Percentiles rank a stretch among this genome's conserved stretches.
Evolutionary conservation across 1,284 basidiomycete species (phyloP).

Genomic region (Hypsizygus ulmarius): DNA sequence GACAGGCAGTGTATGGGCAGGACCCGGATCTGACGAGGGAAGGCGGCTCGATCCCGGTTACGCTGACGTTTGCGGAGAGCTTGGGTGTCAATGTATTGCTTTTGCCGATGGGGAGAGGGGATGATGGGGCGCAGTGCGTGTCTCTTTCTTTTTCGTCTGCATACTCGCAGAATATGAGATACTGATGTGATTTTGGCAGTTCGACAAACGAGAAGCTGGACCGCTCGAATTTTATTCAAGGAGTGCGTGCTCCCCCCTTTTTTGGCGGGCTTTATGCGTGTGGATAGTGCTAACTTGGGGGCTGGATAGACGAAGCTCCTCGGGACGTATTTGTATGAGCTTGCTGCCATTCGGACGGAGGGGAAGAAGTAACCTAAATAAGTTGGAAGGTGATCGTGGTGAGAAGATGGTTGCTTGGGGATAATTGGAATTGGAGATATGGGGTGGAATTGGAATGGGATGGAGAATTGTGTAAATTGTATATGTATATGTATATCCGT

Average conservation of each 20-base stretch:
- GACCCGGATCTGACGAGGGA: conserved; percentile 90
- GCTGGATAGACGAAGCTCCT: conserved; percentile 65
- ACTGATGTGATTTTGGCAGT: conserved; percentile 36
- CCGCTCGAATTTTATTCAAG: conserved; percentile 89
- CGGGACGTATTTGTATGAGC: conserved; percentile 83
- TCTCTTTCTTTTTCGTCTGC: not conserved
- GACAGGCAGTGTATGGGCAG: conserved; percentile 73
- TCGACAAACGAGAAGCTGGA: conserved; percentile 98
- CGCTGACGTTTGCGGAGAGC: conserved; percentile 91
- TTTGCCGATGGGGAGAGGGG: conserved; percentile 90
- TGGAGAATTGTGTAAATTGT: too few species aligned
- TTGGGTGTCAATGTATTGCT: conserved; percentile 81
- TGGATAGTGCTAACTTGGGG: conserved; percentile 7
- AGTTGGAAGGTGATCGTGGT: too few species aligned
- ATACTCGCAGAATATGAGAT: not conserved
- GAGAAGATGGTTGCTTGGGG: too few species aligned
- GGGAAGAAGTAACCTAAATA: not conserved
- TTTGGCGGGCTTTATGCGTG: not conserved
- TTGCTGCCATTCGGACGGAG: conserved; percentile 46
- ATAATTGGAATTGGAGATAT: too few species aligned
- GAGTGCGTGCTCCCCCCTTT: conserved; percentile 49
- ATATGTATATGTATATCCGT: too few species aligned
- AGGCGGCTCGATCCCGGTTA: conserved; percentile 96
- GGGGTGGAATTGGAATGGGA: too few species aligned
- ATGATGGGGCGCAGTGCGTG: conserved; percentile 89